phyloP scores from a whole-genome alignment of 1,284 basidiomycete species.

The Pascua guehoae region DNA sequence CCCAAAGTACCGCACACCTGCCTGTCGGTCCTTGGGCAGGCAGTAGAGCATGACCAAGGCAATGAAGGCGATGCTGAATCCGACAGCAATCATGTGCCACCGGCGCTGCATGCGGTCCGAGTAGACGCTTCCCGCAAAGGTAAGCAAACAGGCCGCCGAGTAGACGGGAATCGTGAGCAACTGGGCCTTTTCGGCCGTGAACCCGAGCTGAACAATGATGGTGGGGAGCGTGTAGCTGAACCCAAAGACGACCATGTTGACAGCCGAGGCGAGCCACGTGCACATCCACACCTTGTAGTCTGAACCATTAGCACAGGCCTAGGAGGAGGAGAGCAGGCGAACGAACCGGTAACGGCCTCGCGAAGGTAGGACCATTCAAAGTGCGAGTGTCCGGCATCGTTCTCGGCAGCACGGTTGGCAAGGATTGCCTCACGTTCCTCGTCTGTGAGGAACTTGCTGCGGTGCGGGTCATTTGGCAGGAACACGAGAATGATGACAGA shows the following conservation, averaged over 20 bases:
- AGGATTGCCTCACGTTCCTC: conserved; percentile 17
- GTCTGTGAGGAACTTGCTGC: conserved; percentile 18
- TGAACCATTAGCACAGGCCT: too few relatives aligned
- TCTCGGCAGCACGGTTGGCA: conserved; percentile 8
- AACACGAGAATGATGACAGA: conserved; percentile 14
- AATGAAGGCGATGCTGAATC: conserved; percentile 24
- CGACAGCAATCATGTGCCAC: conserved; percentile 14
- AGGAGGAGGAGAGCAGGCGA: too few relatives aligned
- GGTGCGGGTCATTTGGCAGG: conserved; percentile 20
- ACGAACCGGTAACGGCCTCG: conserved; percentile 2
- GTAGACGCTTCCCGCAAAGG: conserved; percentile 9
- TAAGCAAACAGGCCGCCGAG: conserved; percentile 17
- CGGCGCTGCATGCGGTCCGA: conserved; percentile 20
- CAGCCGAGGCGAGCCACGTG: conserved; percentile 11
- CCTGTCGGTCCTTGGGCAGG: conserved; percentile 19
- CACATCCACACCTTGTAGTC: conserved; percentile 21
- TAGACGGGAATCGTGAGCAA: conserved; percentile 28
- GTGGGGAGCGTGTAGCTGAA: conserved; percentile 25
- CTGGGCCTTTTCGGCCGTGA: conserved; percentile 25
- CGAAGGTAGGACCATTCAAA: conserved; percentile 16
- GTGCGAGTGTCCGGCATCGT: conserved; percentile 12
- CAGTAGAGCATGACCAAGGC: conserved; percentile 22
- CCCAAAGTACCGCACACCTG: conserved; percentile 22
- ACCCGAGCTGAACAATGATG: conserved; percentile 26
- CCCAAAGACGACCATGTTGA: conserved; percentile 19